Conservation (phyloP, 2,329 filamentous ascomycete species). For the Aureobasidium vineae region DNA sequence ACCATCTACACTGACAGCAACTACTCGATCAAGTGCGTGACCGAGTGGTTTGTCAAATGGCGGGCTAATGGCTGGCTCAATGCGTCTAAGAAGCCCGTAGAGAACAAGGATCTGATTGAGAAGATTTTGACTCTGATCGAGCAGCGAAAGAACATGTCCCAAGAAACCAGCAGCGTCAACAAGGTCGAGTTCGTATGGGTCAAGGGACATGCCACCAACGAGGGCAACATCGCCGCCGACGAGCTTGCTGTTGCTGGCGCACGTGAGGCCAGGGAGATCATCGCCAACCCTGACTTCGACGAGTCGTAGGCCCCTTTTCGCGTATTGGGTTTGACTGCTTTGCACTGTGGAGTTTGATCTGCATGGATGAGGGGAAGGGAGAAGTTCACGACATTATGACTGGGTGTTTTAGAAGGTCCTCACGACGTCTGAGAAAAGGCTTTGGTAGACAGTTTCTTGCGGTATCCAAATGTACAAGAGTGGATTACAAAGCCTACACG, state of each 20-base stretch:
- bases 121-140: slow-evolving; percentile 69
- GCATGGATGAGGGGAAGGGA: slow-evolving; percentile 11
- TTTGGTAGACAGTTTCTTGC: not conserved
- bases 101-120: slow-evolving; percentile 82
- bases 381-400: slow-evolving; percentile 13
- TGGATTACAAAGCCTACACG: not conserved
- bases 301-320: slow-evolving; percentile 10
- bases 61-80: slow-evolving; percentile 74
- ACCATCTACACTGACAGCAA: slow-evolving; percentile 85
- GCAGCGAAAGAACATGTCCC: slow-evolving; percentile 55
- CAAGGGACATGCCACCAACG: slow-evolving; percentile 73
- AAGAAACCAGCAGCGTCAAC: slow-evolving; percentile 37
- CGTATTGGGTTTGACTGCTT: not conserved
- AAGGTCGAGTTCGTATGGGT: slow-evolving; percentile 73
- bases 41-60: slow-evolving; percentile 79
- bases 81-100: slow-evolving; percentile 66
- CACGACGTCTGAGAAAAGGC: not conserved
- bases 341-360: slow-evolving; percentile 17
- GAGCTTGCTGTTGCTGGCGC: slow-evolving; percentile 69
- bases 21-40: slow-evolving; percentile 88
- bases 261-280: slow-evolving; percentile 35
- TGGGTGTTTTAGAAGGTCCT: not conserved
- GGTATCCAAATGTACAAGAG: not conserved
- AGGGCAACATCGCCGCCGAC: slow-evolving; percentile 81
- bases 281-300: slow-evolving; percentile 16